phyloP scores from a whole-genome alignment of 75 land plant genomes.

The Pseudotsuga menziesii region DNA sequence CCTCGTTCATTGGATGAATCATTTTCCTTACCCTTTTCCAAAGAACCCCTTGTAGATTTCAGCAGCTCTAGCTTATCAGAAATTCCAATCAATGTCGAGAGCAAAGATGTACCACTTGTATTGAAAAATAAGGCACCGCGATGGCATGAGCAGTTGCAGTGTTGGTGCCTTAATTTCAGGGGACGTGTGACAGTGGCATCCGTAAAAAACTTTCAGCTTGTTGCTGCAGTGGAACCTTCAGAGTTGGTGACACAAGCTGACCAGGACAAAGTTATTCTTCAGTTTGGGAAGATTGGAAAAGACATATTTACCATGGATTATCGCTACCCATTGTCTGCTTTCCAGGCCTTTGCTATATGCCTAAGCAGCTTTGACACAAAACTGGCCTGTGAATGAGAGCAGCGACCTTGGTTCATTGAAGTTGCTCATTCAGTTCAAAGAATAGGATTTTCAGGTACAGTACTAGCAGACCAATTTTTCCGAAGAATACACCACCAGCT shows the following conservation, averaged over 20 bases:
- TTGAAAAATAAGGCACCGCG: slow-evolving; percentile 59
- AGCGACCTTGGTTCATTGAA: slow-evolving; percentile 17
- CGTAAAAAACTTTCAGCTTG: slow-evolving; percentile 71
- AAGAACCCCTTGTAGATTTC: slow-evolving; percentile 8
- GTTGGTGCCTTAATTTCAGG: slow-evolving; percentile 67
- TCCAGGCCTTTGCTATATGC: slow-evolving; percentile 51
- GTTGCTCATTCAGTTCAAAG: background rate
- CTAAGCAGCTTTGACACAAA: slow-evolving; percentile 54
- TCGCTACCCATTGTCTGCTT: slow-evolving; percentile 48
- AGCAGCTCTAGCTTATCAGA: slow-evolving; percentile 7
- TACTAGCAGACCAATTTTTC: background rate
- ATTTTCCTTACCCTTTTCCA: slow-evolving; percentile 6
- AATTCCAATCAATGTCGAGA: slow-evolving; percentile 12
- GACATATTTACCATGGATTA: slow-evolving; percentile 57
- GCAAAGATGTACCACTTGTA: slow-evolving; percentile 40
- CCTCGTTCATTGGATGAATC: slow-evolving; percentile 17
- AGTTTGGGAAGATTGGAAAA: slow-evolving; percentile 48
- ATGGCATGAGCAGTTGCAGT: slow-evolving; percentile 72
- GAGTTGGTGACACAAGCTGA: slow-evolving; percentile 20
- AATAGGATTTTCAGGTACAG: background rate
- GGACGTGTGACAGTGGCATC: slow-evolving; percentile 75
- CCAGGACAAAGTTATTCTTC: slow-evolving; percentile 40
- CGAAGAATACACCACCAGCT: background rate
- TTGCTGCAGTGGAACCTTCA: slow-evolving; percentile 42
- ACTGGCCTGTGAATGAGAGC: slow-evolving; percentile 45